Conservation (phyloP, 768 basidiomycete species). For the Amanita brunnescens region DNA sequence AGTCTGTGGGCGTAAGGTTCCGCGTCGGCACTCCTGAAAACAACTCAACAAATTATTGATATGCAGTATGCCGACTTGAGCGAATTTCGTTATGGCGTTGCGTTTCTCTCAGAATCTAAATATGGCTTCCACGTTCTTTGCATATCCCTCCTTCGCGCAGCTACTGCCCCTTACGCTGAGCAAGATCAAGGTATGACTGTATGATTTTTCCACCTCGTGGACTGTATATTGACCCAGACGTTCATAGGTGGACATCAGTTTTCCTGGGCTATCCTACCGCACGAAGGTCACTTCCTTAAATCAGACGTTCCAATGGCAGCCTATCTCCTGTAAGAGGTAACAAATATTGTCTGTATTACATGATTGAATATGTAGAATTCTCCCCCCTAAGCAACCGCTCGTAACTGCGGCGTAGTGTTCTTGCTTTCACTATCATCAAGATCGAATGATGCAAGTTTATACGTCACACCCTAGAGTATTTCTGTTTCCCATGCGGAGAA, state of each 20-base stretch:
- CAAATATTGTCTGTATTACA: too few relatives aligned
- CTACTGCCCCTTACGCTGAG: conserved; percentile 86
- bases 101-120: conserved; percentile 91
- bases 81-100: conserved; percentile 94
- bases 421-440: too few relatives aligned
- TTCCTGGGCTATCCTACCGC: conserved; percentile 86
- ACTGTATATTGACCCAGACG: neutral
- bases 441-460: too few relatives aligned
- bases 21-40: neutral
- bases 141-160: conserved; percentile 84
- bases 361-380: too few relatives aligned
- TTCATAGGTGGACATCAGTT: conserved; percentile 65
- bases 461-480: too few relatives aligned
- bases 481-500: too few relatives aligned
- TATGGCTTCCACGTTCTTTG: conserved; percentile 86
- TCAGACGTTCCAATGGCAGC: conserved; percentile 81
- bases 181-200: conserved; percentile 81
- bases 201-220: neutral
- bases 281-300: conserved; percentile 80
- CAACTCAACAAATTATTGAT: neutral
- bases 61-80: conserved; percentile 74
- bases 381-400: too few relatives aligned
- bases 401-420: too few relatives aligned
- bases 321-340: conserved; percentile 67
- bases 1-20: conserved; percentile 90